phyloP scores from a whole-genome alignment of 306 rosid species.

The Trichosanthes truncata region DNA sequence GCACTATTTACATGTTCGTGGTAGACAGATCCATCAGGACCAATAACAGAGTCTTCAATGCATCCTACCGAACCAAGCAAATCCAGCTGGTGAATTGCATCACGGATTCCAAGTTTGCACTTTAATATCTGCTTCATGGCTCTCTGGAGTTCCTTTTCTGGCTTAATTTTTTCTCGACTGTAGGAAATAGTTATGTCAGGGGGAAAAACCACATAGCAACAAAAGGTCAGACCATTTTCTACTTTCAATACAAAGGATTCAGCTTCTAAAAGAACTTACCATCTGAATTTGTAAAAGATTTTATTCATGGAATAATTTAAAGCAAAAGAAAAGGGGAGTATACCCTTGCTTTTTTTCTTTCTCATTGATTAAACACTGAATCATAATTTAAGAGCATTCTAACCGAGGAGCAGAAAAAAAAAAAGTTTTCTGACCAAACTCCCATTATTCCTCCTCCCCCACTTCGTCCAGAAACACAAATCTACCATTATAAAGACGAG shows the following conservation, averaged over 20 bases:
- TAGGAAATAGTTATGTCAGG: conserved; percentile 7
- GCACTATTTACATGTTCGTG: conserved; percentile 56
- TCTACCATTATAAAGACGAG: background rate
- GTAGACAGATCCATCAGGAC: conserved; percentile 64
- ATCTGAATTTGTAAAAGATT: background rate
- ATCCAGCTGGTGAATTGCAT: conserved; percentile 65
- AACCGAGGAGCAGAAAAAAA: background rate
- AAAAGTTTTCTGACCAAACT: background rate
- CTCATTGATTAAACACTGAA: background rate
- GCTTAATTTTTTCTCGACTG: conserved; percentile 88
- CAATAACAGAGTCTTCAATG: conserved; percentile 64
- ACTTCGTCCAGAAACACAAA: no score
- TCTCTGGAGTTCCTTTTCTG: conserved; percentile 76
- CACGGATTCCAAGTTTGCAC: conserved; percentile 77
- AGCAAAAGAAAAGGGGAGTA: background rate
- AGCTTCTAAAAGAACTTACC: background rate
- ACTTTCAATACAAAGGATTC: background rate
- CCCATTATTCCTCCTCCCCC: no score
- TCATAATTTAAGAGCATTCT: background rate
- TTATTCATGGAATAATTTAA: background rate
- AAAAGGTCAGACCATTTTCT: conserved; percentile 7
- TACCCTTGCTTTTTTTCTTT: background rate
- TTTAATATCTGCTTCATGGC: conserved; percentile 74
- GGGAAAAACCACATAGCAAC: background rate
- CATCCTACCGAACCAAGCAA: conserved; percentile 61